Conservation (phyloP, 75 land plant species). For the Larix kaempferi region DNA sequence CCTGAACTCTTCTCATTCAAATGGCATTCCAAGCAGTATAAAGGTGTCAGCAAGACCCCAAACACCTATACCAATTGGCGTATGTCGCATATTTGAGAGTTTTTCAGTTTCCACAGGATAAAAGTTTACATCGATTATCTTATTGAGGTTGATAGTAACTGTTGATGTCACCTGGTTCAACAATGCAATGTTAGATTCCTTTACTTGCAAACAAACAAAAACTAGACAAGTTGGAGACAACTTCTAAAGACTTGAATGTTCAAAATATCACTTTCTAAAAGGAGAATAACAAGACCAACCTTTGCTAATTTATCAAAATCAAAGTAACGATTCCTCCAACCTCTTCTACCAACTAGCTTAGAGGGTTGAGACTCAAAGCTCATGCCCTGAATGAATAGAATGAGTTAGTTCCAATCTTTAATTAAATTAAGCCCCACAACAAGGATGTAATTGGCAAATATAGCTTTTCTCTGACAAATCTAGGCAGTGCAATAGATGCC, state of each 20-base stretch:
- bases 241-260: background rate
- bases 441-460: background rate
- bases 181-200: background rate
- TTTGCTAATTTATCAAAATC: conserved; percentile 96
- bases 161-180: conserved; percentile 64
- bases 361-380: conserved; percentile 89
- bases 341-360: conserved; percentile 89
- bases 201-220: background rate
- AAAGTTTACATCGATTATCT: conserved; percentile 94
- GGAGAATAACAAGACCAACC: conserved; percentile 27
- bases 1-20: conserved; percentile 90
- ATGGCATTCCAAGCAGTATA: conserved; percentile 94
- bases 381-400: conserved; percentile 46
- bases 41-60: conserved; percentile 98
- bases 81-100: conserved; percentile 82
- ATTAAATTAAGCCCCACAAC: background rate
- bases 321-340: conserved; percentile 67
- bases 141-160: conserved; percentile 87
- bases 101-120: conserved; percentile 92
- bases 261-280: background rate
- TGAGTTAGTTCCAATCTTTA: background rate
- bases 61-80: conserved; percentile 97
- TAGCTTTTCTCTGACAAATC: conserved; percentile 92
- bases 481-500: conserved; percentile 91
- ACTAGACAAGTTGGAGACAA: background rate